Evolutionary conservation across 228 moss, liverwort and hornwort genomes (phyloP).

Genomic region (Sphagnum fallax): DNA sequence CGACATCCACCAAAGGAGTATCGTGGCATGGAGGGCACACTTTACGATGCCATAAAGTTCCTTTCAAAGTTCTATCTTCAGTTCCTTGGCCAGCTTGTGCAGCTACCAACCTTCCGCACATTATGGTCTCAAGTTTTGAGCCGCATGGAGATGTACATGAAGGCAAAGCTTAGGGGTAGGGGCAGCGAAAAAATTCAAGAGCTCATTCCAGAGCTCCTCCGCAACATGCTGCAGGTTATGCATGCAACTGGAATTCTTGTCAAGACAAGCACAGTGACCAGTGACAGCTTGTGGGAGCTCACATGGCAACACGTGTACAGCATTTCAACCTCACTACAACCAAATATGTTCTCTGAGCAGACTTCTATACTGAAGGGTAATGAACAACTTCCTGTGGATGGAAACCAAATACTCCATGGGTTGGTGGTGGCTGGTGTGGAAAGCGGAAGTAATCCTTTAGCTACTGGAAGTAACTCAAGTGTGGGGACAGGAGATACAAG

Average conservation of each 20-base stretch:
- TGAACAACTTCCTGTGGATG: too few species aligned
- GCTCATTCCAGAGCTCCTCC: slow-evolving; percentile 83
- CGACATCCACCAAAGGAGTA: slow-evolving; percentile 84
- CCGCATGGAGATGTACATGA: slow-evolving; percentile 95
- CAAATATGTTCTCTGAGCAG: slow-evolving; percentile 52
- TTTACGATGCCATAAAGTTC: slow-evolving; percentile 77
- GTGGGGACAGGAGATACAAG: too few species aligned
- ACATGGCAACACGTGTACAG: slow-evolving; percentile 91
- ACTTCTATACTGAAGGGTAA: too few species aligned
- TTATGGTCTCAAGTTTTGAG: slow-evolving; percentile 83
- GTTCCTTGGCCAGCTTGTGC: slow-evolving; percentile 76
- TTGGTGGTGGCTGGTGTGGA: too few species aligned
- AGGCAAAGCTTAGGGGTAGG: slow-evolving; percentile 70
- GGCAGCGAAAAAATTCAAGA: slow-evolving; percentile 88
- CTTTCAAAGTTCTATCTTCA: slow-evolving; percentile 90
- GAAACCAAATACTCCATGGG: too few species aligned
- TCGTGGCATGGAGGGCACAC: slow-evolving; percentile 86
- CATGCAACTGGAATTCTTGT: slow-evolving; percentile 69
- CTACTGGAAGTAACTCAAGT: too few species aligned
- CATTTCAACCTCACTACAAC: slow-evolving; percentile 69
- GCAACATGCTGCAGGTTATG: slow-evolving; percentile 93
- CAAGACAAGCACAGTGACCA: slow-evolving; percentile 46
- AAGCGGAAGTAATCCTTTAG: too few species aligned
- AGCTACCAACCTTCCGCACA: slow-evolving; percentile 80
- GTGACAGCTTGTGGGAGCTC: slow-evolving; percentile 91